Evolutionary conservation across 352 stramenopile species (phyloP).

Genomic region (Phytophthora megakarya): DNA sequence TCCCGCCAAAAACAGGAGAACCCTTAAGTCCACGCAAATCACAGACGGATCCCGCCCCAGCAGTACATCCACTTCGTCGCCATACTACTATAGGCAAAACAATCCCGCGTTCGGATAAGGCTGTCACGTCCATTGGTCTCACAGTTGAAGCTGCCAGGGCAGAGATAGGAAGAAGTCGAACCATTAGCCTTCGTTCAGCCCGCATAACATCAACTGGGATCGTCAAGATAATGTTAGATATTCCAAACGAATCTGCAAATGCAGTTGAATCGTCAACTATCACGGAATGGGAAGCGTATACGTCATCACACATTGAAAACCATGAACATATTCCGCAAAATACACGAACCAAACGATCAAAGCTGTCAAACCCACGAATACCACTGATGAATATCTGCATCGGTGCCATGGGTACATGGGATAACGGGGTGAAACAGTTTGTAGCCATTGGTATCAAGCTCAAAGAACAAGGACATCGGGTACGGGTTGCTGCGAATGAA

Average conservation of each 20-base stretch:
- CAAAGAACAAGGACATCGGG: constrained; percentile 68
- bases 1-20: constrained; percentile 1
- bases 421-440: constrained; percentile 63
- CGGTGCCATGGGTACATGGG: constrained; percentile 45
- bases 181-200: constrained; percentile 15
- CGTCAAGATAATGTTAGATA: constrained; percentile 24
- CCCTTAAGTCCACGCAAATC: neutral
- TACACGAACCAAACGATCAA: constrained; percentile 6
- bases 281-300: constrained; percentile 30
- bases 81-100: constrained; percentile 10
- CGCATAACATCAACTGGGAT: constrained; percentile 15
- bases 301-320: constrained; percentile 11
- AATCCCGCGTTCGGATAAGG: neutral
- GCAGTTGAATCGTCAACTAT: constrained; percentile 15
- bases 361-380: constrained; percentile 5
- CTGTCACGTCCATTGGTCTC: neutral
- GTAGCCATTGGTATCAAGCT: constrained; percentile 64
- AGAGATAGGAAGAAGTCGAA: neutral
- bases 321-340: constrained; percentile 23
- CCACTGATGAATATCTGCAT: constrained; percentile 48
- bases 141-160: neutral
- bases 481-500: constrained; percentile 79
- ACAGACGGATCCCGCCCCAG: neutral
- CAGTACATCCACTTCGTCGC: constrained; percentile 17
- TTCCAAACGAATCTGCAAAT: constrained; percentile 26